Evolutionary conservation across 495 filamentous ascomycete species (phyloP).

Genomic region (Aspergillus wentii): DNA sequence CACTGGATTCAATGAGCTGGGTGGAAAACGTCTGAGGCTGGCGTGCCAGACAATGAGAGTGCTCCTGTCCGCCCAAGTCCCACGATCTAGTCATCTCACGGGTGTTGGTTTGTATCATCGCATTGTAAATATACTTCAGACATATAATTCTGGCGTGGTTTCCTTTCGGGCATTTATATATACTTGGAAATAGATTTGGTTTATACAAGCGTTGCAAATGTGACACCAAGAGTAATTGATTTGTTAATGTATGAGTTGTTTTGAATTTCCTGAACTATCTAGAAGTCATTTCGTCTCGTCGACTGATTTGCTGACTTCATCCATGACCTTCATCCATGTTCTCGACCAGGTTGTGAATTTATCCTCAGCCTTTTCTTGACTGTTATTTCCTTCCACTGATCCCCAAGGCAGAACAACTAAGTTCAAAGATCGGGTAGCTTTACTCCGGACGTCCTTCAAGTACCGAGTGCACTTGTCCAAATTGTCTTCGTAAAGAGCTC

Average conservation of each 20-base stretch:
- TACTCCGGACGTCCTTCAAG: conserved; percentile 20
- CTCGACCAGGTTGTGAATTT: conserved; percentile 44
- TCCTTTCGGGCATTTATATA: not conserved
- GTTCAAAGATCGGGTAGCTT: conserved; percentile 25
- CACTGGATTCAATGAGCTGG: no score
- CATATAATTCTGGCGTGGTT: not conserved
- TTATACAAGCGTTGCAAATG: no score
- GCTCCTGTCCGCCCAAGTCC: no score
- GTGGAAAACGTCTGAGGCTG: no score
- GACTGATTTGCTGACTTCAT: conserved; percentile 33
- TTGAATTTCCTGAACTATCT: no score
- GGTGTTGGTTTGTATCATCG: no score
- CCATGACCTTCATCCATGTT: conserved; percentile 45
- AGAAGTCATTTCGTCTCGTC: conserved; percentile 5
- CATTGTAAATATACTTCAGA: no score
- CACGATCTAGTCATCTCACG: no score
- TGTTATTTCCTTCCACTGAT: conserved; percentile 1
- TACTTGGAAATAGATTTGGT: no score
- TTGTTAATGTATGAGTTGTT: no score
- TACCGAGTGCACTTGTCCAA: conserved; percentile 19
- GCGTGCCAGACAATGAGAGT: no score
- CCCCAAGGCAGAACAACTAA: conserved; percentile 23
- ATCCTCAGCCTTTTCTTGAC: conserved; percentile 25
- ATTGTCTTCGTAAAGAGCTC: conserved; percentile 42
- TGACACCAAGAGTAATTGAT: no score